A percentile compares a stretch with the other conserved stretches of the same genome.
phyloP scores from a whole-genome alignment of 2,329 filamentous ascomycete species.

The Remersonia thermophila region DNA sequence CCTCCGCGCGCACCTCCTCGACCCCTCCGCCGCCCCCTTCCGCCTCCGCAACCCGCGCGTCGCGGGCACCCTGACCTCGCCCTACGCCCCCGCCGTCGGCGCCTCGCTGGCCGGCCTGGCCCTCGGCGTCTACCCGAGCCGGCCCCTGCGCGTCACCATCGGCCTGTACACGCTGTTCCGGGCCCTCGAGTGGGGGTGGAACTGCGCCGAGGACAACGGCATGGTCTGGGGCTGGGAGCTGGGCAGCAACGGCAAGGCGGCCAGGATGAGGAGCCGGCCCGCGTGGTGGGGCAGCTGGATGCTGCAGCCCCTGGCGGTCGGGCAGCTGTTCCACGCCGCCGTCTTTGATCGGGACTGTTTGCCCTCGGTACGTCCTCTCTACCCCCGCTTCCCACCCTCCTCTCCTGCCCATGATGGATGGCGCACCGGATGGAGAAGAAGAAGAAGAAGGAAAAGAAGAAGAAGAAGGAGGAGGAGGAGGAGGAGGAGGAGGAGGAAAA shows the following conservation, averaged over 20 bases:
- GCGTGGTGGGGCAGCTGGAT: conserved; percentile 82
- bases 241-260: conserved; percentile 30
- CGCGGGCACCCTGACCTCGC: conserved; percentile 63
- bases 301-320: conserved; percentile 62
- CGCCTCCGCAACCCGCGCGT: conserved; percentile 70
- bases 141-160: conserved; percentile 59
- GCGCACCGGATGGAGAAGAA: too few relatives aligned
- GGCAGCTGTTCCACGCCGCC: conserved; percentile 63
- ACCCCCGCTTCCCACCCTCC: not conserved
- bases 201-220: conserved; percentile 63
- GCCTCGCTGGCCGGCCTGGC: conserved; percentile 77
- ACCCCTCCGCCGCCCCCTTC: conserved; percentile 70
- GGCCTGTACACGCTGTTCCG: conserved; percentile 73
- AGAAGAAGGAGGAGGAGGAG: too few relatives aligned
- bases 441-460: too few relatives aligned
- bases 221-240: conserved; percentile 50
- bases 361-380: conserved; percentile 37
- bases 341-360: conserved; percentile 68
- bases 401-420: too few relatives aligned
- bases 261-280: conserved; percentile 47
- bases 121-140: conserved; percentile 58
- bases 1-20: conserved; percentile 65
- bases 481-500: not conserved
- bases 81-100: conserved; percentile 77
- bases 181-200: conserved; percentile 78